Base-by-base conservation (phyloP, 208 protist species). In the Sergeia podlipaevii region DNA sequence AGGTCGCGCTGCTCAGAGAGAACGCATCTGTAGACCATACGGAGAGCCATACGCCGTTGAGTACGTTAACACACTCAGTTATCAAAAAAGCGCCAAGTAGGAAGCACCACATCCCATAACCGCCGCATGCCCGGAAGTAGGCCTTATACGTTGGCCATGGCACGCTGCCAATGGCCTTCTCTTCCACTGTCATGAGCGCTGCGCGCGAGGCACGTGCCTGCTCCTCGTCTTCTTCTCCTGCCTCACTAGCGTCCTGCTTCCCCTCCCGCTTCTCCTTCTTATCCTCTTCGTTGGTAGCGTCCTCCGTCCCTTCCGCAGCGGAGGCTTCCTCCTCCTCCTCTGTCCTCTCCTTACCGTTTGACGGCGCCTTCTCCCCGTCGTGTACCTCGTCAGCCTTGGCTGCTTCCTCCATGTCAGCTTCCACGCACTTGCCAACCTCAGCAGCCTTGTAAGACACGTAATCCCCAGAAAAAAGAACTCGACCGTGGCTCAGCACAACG, bases 401-500 rank as follows among this genome's bases (percentile, higher is more conserved):
- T 61, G 85, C 74, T 49, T 90, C 85, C 60, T 91, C 77, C 38
- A 70, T 75, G 41, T 66, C 70, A 23, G 20, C 42, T 15, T 90
- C 50, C 52, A 91, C 70, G 20, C 85, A 80, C 48, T 91, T 89
- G 7, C 64, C 21, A 8, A 93, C n/a, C n/a, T n/a, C 45, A 17
- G 55, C 88, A 18, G 79, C 32, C 54, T 37, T 20, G 73, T 65
- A 85, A 3, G 42, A 65, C 15, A 56, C 52, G 50, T 69, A 71
- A 39, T 58, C 43, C 36, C 79, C 79, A 15, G 38, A 47, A 41
- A 80, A 86, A 4, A 44, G 49, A 32, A 96, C 74, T 3, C 53
- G 32, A 6, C 89, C 85, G 7, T 63, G 44, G n/a, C 74, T 49
- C 42, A 98, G 24, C 0, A 96, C 74, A 17, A 98, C 61, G 41